Base-by-base conservation (phyloP, 176 grass and related monocot species). In the Hsuehochloa calcarea region DNA sequence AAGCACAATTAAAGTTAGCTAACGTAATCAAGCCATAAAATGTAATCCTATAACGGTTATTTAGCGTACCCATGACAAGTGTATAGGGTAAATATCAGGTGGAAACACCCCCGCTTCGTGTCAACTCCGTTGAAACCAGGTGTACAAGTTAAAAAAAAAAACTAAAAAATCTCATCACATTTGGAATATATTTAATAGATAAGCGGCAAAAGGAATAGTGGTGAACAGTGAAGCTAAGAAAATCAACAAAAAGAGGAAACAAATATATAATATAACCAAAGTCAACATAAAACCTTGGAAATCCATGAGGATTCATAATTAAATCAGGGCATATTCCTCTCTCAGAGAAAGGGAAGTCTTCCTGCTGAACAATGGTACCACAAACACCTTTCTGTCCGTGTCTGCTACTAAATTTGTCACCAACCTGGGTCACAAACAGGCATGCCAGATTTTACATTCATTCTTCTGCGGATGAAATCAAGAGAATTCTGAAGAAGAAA, bases 271-370 rank as follows among this genome's bases (percentile, higher is more conserved):
- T 68, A 61, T 68, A 82, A 86, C 50, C 16, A 73, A 64, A 86
- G 51, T 6, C 8, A 72, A 91, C 31, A 47, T 69, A 55, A 79
- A 85, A 98, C 96, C 96, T 98, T 38, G 93, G 96, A 80, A 95
- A 98, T 90, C 96, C 96, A 87, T 95, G 91, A 54, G 96, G 96
- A 77, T 98, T 98, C 96, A 98, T 98, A 54, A 98, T 98, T 80
- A 98, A 90, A 95, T 95, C 96, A 89, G 96, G 96, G 80, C 96
- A 98, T 74, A 98, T 90, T 83, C 96, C 96, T 56, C 83, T 88
- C 77, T 98, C 93, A 22, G 93, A 93, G 83, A 98, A 98, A 38
- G 96, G 96, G 49, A 98, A 93, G 84, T 98, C 96, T 76, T 98
- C 96, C 82, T 98, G 96, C 72, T 95, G 91, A 92, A 98, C 87